phyloP scores from a whole-genome alignment of 805 yeast genomes.

The Candida methanosorbosa region DNA sequence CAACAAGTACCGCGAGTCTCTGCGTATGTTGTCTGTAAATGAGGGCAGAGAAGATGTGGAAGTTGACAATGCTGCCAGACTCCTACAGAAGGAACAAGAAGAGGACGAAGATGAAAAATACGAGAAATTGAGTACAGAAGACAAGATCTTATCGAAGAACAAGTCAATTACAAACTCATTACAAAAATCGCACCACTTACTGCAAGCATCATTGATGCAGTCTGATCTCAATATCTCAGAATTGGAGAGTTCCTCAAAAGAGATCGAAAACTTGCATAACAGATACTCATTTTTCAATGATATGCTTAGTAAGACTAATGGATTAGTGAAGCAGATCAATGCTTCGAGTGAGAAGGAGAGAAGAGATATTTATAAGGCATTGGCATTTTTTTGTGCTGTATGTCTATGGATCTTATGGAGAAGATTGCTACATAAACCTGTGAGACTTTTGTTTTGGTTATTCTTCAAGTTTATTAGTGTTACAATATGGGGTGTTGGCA shows the following conservation, averaged over 20 bases:
- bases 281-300: constrained; percentile 33
- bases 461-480: constrained; percentile 29
- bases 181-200: constrained; percentile 37
- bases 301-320: constrained; percentile 32
- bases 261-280: constrained; percentile 30
- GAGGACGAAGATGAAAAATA: constrained; percentile 16
- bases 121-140: constrained; percentile 24
- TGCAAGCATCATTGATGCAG: constrained; percentile 41
- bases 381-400: constrained; percentile 35
- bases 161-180: constrained; percentile 36
- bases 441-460: constrained; percentile 37
- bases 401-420: constrained; percentile 43
- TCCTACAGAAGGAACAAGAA: too few relatives aligned
- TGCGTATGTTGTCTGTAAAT: too few relatives aligned
- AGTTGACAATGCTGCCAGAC: too few relatives aligned
- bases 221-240: constrained; percentile 42
- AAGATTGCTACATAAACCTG: constrained; percentile 37
- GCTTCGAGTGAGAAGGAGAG: constrained; percentile 42
- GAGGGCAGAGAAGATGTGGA: too few relatives aligned
- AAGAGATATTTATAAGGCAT: constrained; percentile 36
- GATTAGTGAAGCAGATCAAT: constrained; percentile 41
- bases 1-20: constrained; percentile 1
- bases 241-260: constrained; percentile 36
- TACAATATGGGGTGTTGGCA: too few relatives aligned
- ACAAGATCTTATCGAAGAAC: constrained; percentile 37